These are phyloP conservation scores for Ascobolus immersus DNA, from an alignment of 495 filamentous ascomycete species.

Conservation along the genomic window DNA sequence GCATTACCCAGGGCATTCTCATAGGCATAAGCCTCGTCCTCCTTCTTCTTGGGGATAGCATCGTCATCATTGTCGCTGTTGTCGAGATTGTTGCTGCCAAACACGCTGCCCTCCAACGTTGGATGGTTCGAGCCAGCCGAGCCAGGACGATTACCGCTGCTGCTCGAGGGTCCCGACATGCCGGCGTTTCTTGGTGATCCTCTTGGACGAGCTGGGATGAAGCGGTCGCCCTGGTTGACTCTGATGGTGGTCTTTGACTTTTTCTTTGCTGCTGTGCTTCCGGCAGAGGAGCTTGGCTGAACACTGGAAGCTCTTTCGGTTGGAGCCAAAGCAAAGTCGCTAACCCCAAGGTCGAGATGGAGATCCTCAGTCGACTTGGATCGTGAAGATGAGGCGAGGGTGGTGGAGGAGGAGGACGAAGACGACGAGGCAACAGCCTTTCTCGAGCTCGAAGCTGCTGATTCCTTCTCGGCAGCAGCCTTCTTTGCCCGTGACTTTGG, in stretches of 20 bases:
- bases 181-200: conserved; percentile 52
- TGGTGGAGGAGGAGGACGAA: neutral
- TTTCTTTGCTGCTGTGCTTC: too few relatives aligned
- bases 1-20: conserved; percentile 76
- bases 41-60: conserved; percentile 40
- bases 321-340: too few relatives aligned
- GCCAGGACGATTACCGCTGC: conserved; percentile 28
- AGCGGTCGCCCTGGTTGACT: conserved; percentile 76
- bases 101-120: conserved; percentile 4
- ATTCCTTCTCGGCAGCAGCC: neutral
- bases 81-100: conserved; percentile 10
- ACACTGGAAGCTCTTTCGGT: neutral
- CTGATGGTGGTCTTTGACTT: conserved; percentile 55
- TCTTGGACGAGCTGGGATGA: conserved; percentile 77
- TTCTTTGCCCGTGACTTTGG: neutral
- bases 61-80: conserved; percentile 26
- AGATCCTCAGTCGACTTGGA: neutral
- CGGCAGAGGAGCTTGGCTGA: too few relatives aligned
- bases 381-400: neutral
- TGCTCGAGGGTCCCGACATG: conserved; percentile 41
- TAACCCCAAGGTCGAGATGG: too few relatives aligned
- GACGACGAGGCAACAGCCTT: conserved; percentile 25
- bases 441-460: conserved; percentile 25
- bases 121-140: conserved; percentile 18
- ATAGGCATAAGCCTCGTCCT: conserved; percentile 71